Evolutionary conservation across 192 early-diverging fungal species (phyloP).

Genomic region (Spizellomyces punctatus): DNA sequence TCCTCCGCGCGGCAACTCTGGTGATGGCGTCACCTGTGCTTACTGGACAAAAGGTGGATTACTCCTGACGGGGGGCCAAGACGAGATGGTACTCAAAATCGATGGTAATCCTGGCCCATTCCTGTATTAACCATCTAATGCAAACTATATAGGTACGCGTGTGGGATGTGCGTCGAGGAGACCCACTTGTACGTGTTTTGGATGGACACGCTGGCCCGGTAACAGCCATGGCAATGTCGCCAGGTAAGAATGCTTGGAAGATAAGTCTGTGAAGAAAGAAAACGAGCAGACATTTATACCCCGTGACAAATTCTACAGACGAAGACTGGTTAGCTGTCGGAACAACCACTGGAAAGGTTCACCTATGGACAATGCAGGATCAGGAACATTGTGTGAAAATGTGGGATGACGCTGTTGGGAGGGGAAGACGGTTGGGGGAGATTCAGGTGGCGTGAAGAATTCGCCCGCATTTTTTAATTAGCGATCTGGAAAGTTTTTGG

Average conservation of each 20-base stretch:
- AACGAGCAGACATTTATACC: not conserved
- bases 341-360: constrained; percentile 8
- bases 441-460: no score
- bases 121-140: no score
- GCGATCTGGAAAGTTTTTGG: no score
- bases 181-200: constrained; percentile 6
- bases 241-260: not conserved
- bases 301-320: not conserved
- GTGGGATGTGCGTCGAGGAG: constrained; percentile 20
- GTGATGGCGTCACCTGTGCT: constrained; percentile 9
- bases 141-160: not conserved
- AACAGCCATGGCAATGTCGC: not conserved
- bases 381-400: not conserved
- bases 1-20: not conserved
- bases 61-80: constrained; percentile 19
- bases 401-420: not conserved
- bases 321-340: constrained; percentile 21
- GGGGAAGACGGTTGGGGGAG: no score
- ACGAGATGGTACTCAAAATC: not conserved
- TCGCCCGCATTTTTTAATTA: no score
- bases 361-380: constrained; percentile 4
- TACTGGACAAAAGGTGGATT: not conserved
- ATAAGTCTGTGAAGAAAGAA: not conserved
- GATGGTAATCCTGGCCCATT: no score
- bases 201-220: constrained; percentile 7